phyloP scores from a whole-genome alignment of 2,329 filamentous ascomycete species.

The Moelleriella libera region DNA sequence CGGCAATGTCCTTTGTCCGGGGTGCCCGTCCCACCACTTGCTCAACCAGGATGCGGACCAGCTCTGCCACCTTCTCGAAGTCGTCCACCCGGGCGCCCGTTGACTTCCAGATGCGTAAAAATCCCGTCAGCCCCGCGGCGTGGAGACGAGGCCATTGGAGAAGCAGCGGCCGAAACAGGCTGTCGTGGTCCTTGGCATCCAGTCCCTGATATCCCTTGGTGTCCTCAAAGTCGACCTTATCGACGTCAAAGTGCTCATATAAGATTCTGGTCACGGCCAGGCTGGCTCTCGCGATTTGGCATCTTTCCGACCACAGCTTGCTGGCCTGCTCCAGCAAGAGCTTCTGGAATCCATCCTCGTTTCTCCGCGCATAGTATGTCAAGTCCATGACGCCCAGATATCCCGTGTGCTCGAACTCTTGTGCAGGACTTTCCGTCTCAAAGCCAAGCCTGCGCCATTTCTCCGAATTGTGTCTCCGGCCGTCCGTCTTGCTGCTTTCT shows the following conservation, averaged over 20 bases:
- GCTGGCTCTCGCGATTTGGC: slow-evolving; percentile 77
- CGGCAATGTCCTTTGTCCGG: slow-evolving; percentile 69
- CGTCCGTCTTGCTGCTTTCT: slow-evolving; percentile 38
- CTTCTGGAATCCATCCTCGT: slow-evolving; percentile 88
- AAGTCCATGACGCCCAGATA: slow-evolving; percentile 97
- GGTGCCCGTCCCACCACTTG: slow-evolving; percentile 74
- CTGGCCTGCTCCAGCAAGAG: slow-evolving; percentile 78
- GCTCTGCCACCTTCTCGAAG: slow-evolving; percentile 84
- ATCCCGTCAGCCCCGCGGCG: slow-evolving; percentile 70
- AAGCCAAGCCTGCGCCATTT: slow-evolving; percentile 93
- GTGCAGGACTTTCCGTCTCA: slow-evolving; percentile 72
- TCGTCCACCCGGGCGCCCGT: slow-evolving; percentile 76
- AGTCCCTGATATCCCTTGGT: slow-evolving; percentile 59
- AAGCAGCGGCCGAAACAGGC: slow-evolving; percentile 72
- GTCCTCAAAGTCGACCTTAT: slow-evolving; percentile 69
- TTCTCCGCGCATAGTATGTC: slow-evolving; percentile 81
- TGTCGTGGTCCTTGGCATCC: slow-evolving; percentile 70
- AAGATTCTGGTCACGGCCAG: slow-evolving; percentile 75
- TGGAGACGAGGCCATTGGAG: slow-evolving; percentile 90
- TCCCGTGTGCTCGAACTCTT: slow-evolving; percentile 74
- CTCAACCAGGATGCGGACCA: slow-evolving; percentile 80
- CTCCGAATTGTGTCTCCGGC: slow-evolving; percentile 64
- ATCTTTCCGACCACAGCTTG: slow-evolving; percentile 56
- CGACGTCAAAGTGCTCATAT: slow-evolving; percentile 92
- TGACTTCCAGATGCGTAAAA: slow-evolving; percentile 85